Conservation (phyloP, 148 eudicot species). For the Vaccinium myrtillus region DNA sequence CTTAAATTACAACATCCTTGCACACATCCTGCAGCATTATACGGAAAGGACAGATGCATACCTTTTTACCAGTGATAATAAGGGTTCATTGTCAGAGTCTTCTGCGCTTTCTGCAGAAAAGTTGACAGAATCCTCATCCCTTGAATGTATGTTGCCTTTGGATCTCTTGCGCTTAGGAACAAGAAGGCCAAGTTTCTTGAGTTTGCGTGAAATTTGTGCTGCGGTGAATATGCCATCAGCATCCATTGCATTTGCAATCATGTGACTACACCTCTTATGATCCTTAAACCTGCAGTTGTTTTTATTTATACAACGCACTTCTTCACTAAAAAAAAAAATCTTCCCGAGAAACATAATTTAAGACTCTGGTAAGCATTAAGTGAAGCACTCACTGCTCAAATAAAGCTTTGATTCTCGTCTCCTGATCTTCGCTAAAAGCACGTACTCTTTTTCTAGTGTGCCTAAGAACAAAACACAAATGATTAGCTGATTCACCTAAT, state of each 20-base stretch:
- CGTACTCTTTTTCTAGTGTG: slow-evolving; percentile 68
- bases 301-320: neutral
- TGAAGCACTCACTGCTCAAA: slow-evolving; percentile 74
- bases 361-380: slow-evolving; percentile 6
- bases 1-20: neutral
- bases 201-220: slow-evolving; percentile 77
- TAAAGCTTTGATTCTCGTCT: slow-evolving; percentile 56
- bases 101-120: slow-evolving; percentile 39
- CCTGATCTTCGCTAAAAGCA: slow-evolving; percentile 67
- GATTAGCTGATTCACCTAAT: neutral
- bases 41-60: slow-evolving; percentile 18
- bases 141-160: slow-evolving; percentile 29
- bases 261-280: slow-evolving; percentile 78
- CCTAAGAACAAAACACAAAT: slow-evolving; percentile 31
- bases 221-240: slow-evolving; percentile 64
- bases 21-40: neutral
- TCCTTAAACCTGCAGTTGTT: slow-evolving; percentile 67
- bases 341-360: neutral
- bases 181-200: slow-evolving; percentile 79
- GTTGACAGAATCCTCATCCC: slow-evolving; percentile 40
- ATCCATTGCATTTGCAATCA: slow-evolving; percentile 85
- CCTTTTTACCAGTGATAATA: slow-evolving; percentile 64
- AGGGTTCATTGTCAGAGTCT: slow-evolving; percentile 55
- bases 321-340: neutral
- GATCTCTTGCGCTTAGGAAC: slow-evolving; percentile 43